Evolutionary conservation across 2,329 filamentous ascomycete species (phyloP).

Genomic region (Colletotrichum chlorophyti): DNA sequence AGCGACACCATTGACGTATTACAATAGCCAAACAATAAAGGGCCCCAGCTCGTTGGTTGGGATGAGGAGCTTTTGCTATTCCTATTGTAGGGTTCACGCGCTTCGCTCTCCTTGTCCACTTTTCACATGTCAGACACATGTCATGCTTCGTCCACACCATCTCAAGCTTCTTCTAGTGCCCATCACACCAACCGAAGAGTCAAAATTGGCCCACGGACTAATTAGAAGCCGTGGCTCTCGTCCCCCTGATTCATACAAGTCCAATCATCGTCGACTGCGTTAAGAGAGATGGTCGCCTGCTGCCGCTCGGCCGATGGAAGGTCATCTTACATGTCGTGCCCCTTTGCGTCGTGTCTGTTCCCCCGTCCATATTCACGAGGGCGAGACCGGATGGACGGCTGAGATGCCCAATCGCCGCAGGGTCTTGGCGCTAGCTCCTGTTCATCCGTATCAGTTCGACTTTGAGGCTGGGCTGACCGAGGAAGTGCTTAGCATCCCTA

Average conservation of each 20-base stretch:
- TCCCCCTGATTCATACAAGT: constrained; percentile 18
- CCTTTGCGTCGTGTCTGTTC: too few relatives aligned
- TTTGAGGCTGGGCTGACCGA: too few relatives aligned
- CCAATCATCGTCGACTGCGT: constrained; percentile 26
- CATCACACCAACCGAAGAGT: constrained; percentile 19
- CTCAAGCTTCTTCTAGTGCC: neutral
- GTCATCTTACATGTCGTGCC: constrained; percentile 17
- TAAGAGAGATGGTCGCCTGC: constrained; percentile 1
- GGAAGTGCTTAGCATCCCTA: too few relatives aligned
- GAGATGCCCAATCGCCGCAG: too few relatives aligned
- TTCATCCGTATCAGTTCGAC: too few relatives aligned
- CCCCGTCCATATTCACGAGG: too few relatives aligned
- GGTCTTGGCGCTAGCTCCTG: too few relatives aligned
- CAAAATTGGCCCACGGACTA: constrained; percentile 14
- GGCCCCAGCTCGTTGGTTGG: neutral
- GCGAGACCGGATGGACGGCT: neutral
- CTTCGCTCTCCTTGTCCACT: neutral
- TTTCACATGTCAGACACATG: constrained; percentile 22
- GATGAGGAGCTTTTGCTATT: constrained; percentile 9
- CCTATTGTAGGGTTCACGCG: constrained; percentile 16
- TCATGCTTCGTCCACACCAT: neutral
- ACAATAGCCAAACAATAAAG: neutral
- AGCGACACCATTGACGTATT: constrained; percentile 8
- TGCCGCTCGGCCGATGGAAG: neutral
- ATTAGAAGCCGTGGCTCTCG: constrained; percentile 4